Percentiles rank a stretch among this genome's conserved stretches.
These are phyloP conservation scores for Shiraia bambusicola DNA, from an alignment of 2,329 filamentous ascomycete species.

Conservation along the genomic window DNA sequence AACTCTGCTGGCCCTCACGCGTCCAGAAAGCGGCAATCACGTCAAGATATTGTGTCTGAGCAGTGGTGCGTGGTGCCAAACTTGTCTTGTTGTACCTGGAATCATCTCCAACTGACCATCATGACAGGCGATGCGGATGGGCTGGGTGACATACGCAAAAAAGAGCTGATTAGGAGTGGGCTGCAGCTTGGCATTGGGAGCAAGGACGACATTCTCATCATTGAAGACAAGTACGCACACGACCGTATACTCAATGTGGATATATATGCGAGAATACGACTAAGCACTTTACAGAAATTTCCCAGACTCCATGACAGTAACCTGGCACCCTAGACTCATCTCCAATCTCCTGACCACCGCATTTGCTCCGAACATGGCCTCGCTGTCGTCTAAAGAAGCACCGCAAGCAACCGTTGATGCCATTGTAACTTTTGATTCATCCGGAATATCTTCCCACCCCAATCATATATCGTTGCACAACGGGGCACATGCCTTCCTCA, in stretches of 20 bases:
- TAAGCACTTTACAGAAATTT: slow-evolving; percentile 59
- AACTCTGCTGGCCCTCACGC: slow-evolving; percentile 79
- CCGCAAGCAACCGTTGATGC: slow-evolving; percentile 68
- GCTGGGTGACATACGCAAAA: slow-evolving; percentile 77
- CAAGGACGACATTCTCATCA: slow-evolving; percentile 79
- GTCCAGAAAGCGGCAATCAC: slow-evolving; percentile 79
- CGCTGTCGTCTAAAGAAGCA: slow-evolving; percentile 44
- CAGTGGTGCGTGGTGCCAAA: slow-evolving; percentile 59
- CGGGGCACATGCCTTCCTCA: slow-evolving; percentile 74
- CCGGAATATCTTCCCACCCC: slow-evolving; percentile 81
- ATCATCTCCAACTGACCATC: slow-evolving; percentile 8
- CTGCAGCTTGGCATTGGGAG: slow-evolving; percentile 71
- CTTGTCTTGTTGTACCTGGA: background rate
- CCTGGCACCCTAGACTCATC: slow-evolving; percentile 73
- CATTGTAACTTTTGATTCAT: slow-evolving; percentile 85
- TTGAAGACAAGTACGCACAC: slow-evolving; percentile 68
- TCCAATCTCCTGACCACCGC: slow-evolving; percentile 68
- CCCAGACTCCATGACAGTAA: slow-evolving; percentile 81
- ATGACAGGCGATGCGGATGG: slow-evolving; percentile 76
- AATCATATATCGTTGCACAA: slow-evolving; percentile 91
- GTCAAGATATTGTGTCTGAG: slow-evolving; percentile 93
- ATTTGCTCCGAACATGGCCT: slow-evolving; percentile 68
- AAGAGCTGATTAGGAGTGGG: slow-evolving; percentile 81
- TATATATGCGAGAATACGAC: slow-evolving; percentile 7
- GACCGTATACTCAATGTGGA: slow-evolving; percentile 4